A percentile compares a stretch with the other conserved stretches of the same genome.
These are phyloP conservation scores for Dipteronia dyeriana DNA, from an alignment of 345 rosid genomes.

Conservation along the genomic window DNA sequence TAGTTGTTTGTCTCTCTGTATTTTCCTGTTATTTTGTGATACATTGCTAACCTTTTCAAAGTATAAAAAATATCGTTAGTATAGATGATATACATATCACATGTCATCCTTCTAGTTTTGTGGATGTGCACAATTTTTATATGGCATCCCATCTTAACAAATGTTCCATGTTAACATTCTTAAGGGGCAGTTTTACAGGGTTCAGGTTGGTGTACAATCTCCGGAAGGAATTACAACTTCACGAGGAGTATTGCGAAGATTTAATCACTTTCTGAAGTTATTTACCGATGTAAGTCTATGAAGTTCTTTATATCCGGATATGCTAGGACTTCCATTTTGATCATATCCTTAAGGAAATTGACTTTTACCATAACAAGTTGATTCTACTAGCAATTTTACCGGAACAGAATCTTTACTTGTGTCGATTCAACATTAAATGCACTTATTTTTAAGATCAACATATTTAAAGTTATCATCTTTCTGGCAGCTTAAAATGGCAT, in stretches of 20 bases:
- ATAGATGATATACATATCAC: not conserved
- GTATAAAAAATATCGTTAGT: not conserved
- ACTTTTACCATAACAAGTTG: not conserved
- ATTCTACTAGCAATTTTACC: constrained; percentile 1
- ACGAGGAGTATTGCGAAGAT: constrained; percentile 81
- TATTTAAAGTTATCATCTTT: constrained; percentile 26
- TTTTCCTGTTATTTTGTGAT: constrained; percentile 1
- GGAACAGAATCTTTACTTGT: not conserved
- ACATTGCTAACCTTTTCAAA: not conserved
- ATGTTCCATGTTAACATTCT: constrained; percentile 45
- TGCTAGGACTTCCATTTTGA: not conserved
- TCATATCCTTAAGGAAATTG: not conserved
- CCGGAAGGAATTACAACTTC: constrained; percentile 79
- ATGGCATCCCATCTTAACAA: not conserved
- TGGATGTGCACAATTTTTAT: not conserved
- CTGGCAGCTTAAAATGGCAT: constrained; percentile 75
- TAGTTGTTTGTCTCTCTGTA: not conserved
- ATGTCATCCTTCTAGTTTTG: not conserved
- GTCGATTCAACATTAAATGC: constrained; percentile 8
- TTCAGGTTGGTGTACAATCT: constrained; percentile 88
- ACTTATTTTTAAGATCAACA: constrained; percentile 1
- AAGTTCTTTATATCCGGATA: constrained; percentile 8
- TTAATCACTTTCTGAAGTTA: constrained; percentile 89
- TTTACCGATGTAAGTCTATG: constrained; percentile 68
- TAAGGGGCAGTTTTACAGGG: constrained; percentile 97